phyloP scores from a whole-genome alignment of 345 rosid species.

The Moringa oleifera region DNA sequence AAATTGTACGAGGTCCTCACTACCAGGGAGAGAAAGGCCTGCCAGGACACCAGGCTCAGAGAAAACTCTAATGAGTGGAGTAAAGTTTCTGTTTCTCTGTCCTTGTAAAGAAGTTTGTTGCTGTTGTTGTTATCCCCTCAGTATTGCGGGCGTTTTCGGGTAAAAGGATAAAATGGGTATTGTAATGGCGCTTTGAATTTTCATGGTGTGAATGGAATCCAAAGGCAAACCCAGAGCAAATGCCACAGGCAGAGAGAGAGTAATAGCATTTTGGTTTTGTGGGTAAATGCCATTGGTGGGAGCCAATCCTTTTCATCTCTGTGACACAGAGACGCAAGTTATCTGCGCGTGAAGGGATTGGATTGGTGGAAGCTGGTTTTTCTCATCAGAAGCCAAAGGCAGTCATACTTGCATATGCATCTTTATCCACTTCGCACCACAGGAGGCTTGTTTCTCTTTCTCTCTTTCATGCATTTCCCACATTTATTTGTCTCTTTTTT shows the following conservation, averaged over 20 bases:
- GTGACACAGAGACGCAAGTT: background rate
- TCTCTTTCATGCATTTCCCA: constrained; percentile 14
- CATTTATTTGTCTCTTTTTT: constrained; percentile 7
- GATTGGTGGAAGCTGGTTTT: constrained; percentile 39
- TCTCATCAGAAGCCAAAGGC: constrained; percentile 21
- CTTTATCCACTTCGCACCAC: constrained; percentile 31
- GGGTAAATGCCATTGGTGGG: constrained; percentile 28
- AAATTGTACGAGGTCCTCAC: no score
- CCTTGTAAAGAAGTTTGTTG: background rate
- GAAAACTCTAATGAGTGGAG: background rate
- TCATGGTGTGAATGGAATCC: constrained; percentile 43
- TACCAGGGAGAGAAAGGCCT: constrained; percentile 5
- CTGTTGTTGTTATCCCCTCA: constrained; percentile 13
- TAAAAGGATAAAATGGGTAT: constrained; percentile 14
- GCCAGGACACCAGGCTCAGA: background rate
- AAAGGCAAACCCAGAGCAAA: constrained; percentile 9
- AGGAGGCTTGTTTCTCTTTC: constrained; percentile 17
- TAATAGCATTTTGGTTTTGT: background rate
- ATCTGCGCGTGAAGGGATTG: constrained; percentile 32
- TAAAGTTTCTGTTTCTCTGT: constrained; percentile 1
- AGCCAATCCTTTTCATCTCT: constrained; percentile 16
- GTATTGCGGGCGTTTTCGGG: constrained; percentile 4
- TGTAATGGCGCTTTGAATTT: background rate
- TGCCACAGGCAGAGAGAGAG: background rate
- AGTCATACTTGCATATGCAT: constrained; percentile 21